A percentile compares a stretch with the other conserved stretches of the same genome.
phyloP scores from a whole-genome alignment of 345 rosid species.

The Lenwebbia sp. region DNA sequence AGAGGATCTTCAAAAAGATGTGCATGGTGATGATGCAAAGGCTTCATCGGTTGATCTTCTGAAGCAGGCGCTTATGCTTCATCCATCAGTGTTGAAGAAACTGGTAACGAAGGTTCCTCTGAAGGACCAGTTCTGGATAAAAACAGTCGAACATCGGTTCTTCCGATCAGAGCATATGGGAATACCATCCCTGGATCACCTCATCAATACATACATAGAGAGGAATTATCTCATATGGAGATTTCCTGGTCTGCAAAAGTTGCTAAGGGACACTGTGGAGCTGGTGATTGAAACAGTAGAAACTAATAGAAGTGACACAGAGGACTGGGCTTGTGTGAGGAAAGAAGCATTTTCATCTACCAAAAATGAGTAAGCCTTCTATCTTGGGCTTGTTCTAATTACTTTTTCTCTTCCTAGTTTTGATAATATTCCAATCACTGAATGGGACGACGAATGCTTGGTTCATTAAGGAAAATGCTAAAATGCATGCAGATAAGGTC shows the following conservation, averaged over 20 bases:
- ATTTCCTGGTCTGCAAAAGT: conserved; percentile 76
- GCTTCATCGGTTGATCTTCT: conserved; percentile 58
- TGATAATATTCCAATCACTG: neutral
- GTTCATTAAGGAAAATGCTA: neutral
- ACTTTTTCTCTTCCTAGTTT: neutral
- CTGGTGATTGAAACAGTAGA: conserved; percentile 46
- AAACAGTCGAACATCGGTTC: conserved; percentile 47
- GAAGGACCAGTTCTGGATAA: conserved; percentile 67
- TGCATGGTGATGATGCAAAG: conserved; percentile 16
- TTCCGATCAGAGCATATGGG: conserved; percentile 54
- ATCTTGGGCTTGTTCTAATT: neutral
- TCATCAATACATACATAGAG: conserved; percentile 65
- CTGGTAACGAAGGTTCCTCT: conserved; percentile 74
- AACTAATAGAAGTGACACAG: conserved; percentile 35
- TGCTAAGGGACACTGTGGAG: conserved; percentile 47
- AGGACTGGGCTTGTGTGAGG: conserved; percentile 69
- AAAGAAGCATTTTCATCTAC: conserved; percentile 73
- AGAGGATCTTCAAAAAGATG: conserved; percentile 27
- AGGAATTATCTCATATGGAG: conserved; percentile 81
- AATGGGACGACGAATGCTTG: neutral
- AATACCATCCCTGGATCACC: conserved; percentile 68
- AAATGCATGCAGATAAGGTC: neutral
- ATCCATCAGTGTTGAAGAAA: conserved; percentile 66
- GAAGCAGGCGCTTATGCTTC: conserved; percentile 86
- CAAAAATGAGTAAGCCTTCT: conserved; percentile 62